Base-by-base conservation (phyloP, 345 rosid genomes). In the Eucalyptus marginata region DNA sequence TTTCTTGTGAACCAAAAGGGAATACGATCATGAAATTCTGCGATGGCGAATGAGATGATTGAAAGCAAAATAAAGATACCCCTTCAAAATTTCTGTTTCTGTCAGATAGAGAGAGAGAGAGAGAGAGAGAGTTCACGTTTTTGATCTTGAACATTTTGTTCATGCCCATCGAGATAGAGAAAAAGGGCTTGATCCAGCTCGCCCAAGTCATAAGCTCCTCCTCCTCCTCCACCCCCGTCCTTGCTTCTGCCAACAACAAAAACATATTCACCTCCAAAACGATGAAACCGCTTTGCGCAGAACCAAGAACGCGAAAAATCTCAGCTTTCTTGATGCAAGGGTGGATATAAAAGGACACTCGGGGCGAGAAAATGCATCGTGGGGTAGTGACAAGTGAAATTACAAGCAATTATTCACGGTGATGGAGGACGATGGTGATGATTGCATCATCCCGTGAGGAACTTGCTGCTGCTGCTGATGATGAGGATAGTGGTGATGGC, bases 141-240 rank as follows among this genome's bases (percentile, higher is more conserved):
- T 91, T 94, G 96, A 93, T 90, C 83, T 89, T 89, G 90, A 59
- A 49, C 87, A 64, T 97, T 87, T 59, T 91, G 91, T 85, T 96
- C 97, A 89, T 97, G 96, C 90, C 97, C 99, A 90, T 97, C 98
- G 54, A 98, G 95, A 94, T 98, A 97, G 66, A 96, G 96, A 88
- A 98, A 95, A 89, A 97, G 96, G 50, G 99, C 96, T 94, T 95
- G 98, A 94, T 98, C 99, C 89, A 98, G 92, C 90, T 98, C 99
- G 87, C 96, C 99, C 92, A 98, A 86, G 91, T 95, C 98, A 92
- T 96, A 96, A 44, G 91, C 91, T 43, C 91, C 83, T 20, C 83
- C 83, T 18, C 31, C 43, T 76, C 27, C 83, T 76, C 83, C 90
- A 31, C 89, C 93, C 5, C 87, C 90, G 52, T 92, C 95, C 91